Evolutionary conservation across 2,329 filamentous ascomycete genomes (phyloP), one percentile per base, ranked within the genome.

Genomic region (Bipolaris sorokiniana): DNA sequence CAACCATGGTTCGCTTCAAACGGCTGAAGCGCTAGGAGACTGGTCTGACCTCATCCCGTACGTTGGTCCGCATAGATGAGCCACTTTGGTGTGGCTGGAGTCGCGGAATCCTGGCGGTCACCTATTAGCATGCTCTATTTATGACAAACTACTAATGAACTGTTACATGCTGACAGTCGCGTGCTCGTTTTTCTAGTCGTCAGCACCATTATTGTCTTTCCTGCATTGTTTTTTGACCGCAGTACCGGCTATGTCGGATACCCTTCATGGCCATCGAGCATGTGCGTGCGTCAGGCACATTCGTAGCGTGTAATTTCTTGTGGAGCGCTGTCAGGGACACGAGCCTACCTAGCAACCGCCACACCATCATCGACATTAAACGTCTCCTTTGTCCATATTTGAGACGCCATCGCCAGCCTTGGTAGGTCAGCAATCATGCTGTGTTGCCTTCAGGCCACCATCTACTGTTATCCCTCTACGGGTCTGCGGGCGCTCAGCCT

Each of bases 71-170:
- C 59, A 67, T 64, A 36, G 40, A 31, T 49, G 54, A 53, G 45
- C 54, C 42, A 42, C 54, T 36, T 51, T 34, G 53, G 40, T 47
- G 58, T 65, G 64, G 62, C 64, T 64, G 42, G 50, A 51, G 36
- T 28, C 16, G 22, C 36, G 26, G 36, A n/a, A 33, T 49, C 52
- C 56, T 59, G 55, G 54, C 40, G 48, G 58, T 64, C 64, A 11
- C 53, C 48, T 44, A 37, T 59, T 59, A 59, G 58, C 61, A 56
- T 54, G 28, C 31, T 34, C 36, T 18, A 31, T 13, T 37, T 13
- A 16, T 3, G 13, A 47, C 16, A 36, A 9, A 31, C 28, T 31
- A 31, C 28, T 31, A 31, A 10, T 31, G 10, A 31, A 31, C 10
- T 31, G 28, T 10, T 2, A 31, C 28, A 11, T 22, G 53, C 49